Conservation (phyloP, 768 basidiomycete genomes). For the Phylloporus rhodoxanthus region DNA sequence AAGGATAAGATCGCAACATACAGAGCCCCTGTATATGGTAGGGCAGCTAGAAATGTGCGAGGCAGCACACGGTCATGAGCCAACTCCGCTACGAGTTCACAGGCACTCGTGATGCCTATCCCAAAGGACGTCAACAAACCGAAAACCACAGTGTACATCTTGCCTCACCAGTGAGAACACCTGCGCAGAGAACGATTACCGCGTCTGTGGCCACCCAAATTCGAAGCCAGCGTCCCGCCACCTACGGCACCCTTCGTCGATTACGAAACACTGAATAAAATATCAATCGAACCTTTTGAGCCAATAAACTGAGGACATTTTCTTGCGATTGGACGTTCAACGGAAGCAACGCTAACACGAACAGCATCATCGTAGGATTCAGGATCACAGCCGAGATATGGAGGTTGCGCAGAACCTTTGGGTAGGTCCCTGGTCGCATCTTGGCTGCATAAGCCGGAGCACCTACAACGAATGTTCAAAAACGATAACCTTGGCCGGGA, state of each 20-base stretch:
- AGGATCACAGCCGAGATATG: conserved; percentile 54
- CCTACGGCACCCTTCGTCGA: conserved; percentile 29
- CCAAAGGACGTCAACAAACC: conserved; percentile 1
- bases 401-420: conserved; percentile 58
- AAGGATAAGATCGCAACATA: conserved; percentile 50
- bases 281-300: conserved; percentile 39
- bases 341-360: conserved; percentile 57
- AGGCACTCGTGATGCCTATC: conserved; percentile 51
- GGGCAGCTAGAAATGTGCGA: conserved; percentile 38
- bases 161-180: conserved; percentile 56
- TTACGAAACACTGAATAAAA: background rate
- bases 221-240: conserved; percentile 56
- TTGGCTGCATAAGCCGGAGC: conserved; percentile 60
- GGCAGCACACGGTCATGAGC: conserved; percentile 60
- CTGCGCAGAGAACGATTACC: conserved; percentile 65
- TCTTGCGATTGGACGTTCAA: conserved; percentile 42
- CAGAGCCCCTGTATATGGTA: conserved; percentile 48
- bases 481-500: background rate
- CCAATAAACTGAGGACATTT: conserved; percentile 63
- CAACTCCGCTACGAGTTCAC: conserved; percentile 53
- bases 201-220: conserved; percentile 62
- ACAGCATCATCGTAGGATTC: conserved; percentile 50
- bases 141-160: background rate
- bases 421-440: conserved; percentile 51
- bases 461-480: conserved; percentile 30